These are phyloP conservation scores for Suillus clintonianus DNA, from an alignment of 768 basidiomycete genomes.

Conservation along the genomic window DNA sequence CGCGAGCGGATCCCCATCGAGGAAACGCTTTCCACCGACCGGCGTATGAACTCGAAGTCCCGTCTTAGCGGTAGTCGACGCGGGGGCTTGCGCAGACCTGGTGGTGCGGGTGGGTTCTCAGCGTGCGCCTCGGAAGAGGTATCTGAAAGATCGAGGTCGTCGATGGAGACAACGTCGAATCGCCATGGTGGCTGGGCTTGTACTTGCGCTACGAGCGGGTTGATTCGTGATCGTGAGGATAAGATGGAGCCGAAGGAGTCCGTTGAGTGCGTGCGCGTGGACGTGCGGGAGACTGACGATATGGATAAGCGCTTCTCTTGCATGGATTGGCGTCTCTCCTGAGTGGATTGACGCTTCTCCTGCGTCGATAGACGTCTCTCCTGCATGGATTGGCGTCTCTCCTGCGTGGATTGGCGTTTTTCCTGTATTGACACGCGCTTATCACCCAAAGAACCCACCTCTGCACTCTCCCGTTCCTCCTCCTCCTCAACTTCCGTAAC, in stretches of 20 bases:
- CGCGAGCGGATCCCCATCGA: constrained; percentile 76
- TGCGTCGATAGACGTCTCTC: not conserved
- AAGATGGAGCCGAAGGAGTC: constrained; percentile 35
- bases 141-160: constrained; percentile 81
- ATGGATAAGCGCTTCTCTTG: not conserved
- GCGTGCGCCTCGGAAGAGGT: constrained; percentile 58
- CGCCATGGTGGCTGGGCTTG: constrained; percentile 51
- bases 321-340: not conserved
- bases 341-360: not conserved
- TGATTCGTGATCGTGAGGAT: constrained; percentile 30
- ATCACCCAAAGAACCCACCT: not conserved
- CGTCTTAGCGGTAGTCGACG: constrained; percentile 71
- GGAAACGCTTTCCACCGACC: constrained; percentile 70
- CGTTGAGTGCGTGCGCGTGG: constrained; percentile 33
- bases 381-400: not conserved
- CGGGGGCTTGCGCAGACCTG: constrained; percentile 55
- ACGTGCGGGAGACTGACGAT: constrained; percentile 16
- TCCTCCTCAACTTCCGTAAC: constrained; percentile 35
- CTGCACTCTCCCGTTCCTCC: constrained; percentile 19
- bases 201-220: constrained; percentile 34
- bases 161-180: constrained; percentile 75
- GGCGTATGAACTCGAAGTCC: constrained; percentile 78
- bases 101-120: constrained; percentile 42
- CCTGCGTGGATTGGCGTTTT: not conserved
- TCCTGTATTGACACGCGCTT: constrained; percentile 16